phyloP scores from a whole-genome alignment of 352 stramenopile genomes.

The Globisporangium iwayamae region DNA sequence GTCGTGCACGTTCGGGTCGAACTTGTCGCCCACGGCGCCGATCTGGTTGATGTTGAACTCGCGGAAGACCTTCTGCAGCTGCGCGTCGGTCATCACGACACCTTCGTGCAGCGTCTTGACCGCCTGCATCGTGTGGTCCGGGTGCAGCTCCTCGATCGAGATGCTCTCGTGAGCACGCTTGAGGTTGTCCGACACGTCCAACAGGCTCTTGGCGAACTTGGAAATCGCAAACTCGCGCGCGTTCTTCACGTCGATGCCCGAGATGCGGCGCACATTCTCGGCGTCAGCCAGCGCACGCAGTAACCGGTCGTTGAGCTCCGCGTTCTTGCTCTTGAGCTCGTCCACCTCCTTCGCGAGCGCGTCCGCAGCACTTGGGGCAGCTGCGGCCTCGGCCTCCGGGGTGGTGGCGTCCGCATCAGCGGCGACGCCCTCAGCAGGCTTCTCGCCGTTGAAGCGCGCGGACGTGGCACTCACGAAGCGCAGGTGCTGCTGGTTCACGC shows the following conservation, averaged over 20 bases:
- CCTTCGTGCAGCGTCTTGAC: constrained; percentile 77
- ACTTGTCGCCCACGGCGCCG: constrained; percentile 93
- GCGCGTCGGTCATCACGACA: constrained; percentile 95
- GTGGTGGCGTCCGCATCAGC: constrained; percentile 4
- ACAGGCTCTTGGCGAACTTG: constrained; percentile 95
- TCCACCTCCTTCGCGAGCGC: constrained; percentile 63
- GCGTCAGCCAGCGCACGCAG: constrained; percentile 94
- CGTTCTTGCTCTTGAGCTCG: constrained; percentile 66
- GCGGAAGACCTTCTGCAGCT: constrained; percentile 95
- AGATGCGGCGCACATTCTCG: constrained; percentile 97
- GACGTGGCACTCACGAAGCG: constrained; percentile 44
- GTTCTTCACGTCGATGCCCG: constrained; percentile 91
- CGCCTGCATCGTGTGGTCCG: constrained; percentile 57
- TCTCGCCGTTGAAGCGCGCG: constrained; percentile 49
- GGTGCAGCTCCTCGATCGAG: constrained; percentile 64
- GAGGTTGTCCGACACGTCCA: constrained; percentile 98
- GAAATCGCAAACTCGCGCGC: constrained; percentile 94
- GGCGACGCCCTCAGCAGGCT: constrained; percentile 26
- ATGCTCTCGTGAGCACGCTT: constrained; percentile 91
- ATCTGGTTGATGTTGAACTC: constrained; percentile 91
- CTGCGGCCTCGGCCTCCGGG: constrained; percentile 14
- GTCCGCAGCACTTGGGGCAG: constrained; percentile 20
- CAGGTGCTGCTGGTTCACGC: constrained; percentile 33
- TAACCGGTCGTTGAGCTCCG: constrained; percentile 82
- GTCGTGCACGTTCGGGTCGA: constrained; percentile 98